Base-by-base conservation (phyloP, 805 yeast genomes). In the Candida nemodendra region DNA sequence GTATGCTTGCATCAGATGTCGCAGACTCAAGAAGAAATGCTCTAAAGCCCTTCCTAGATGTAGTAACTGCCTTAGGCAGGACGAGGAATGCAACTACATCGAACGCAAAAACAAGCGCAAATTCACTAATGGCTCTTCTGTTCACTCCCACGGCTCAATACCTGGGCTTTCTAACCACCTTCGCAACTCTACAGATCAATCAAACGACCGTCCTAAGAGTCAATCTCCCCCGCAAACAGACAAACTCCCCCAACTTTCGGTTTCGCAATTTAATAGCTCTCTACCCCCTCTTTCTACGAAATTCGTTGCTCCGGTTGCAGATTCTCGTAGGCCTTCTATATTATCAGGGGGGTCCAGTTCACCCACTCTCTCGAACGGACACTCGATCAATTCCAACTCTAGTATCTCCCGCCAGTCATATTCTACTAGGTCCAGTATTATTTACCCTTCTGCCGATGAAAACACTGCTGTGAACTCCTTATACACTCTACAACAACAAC, bases 11-110 rank as follows among this genome's bases (percentile, higher is more conserved):
- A 53, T 65, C 13, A 50, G 77, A 27, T 75, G 80, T 48, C 59
- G 79, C 34, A 56, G 65, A 34, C 53, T 72, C 26, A 75, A 74
- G 54, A 74, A 74, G 54, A 70, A 68, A 45, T 75, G 80, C 48
- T 59, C 72, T 1, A 68, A 71, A 45, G 60, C 68, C 16, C 38
- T 53, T 1, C 78, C 79, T 0, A 54, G 47, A 13, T 75, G 80
- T 45, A 39, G 44, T 9, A 71, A 69, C 45, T 75, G 80, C 45
- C 32, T 29, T 9, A 66, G 59, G 39, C 65, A 69, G 6, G 56
- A 57, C 6, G 65, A 60, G 33, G 29, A 31, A 2, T 74, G 79
- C 48, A 58, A 56, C 27, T 73, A 74, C 45, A 68, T 70, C 50
- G 76, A 53, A 62, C 61, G 42, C 42, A 60, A 53, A 32, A 52